phyloP scores from a whole-genome alignment of 192 early-diverging fungal species.

The Gryganskiella cystojenkinii region DNA sequence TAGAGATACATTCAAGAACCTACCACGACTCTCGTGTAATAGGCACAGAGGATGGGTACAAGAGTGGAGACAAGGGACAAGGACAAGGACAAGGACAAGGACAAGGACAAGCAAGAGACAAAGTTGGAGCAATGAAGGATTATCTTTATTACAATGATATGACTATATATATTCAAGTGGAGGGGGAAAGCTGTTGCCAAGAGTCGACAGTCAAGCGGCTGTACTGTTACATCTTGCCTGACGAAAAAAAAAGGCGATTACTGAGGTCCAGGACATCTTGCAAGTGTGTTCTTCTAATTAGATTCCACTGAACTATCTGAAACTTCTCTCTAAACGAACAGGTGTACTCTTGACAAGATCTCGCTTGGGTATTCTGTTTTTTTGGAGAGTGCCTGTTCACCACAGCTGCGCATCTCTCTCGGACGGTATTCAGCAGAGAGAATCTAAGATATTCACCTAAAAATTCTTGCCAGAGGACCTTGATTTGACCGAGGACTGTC shows the following conservation, averaged over 20 bases:
- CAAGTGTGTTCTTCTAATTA: neutral
- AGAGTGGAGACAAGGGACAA: too few relatives aligned
- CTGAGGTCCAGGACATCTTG: constrained; percentile 4
- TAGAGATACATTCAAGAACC: too few relatives aligned
- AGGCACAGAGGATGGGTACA: too few relatives aligned
- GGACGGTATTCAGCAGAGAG: neutral
- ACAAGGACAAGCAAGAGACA: too few relatives aligned
- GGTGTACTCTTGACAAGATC: neutral
- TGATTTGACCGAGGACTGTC: constrained; percentile 5
- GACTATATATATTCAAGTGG: neutral
- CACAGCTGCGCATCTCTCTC: neutral
- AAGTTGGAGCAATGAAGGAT: too few relatives aligned
- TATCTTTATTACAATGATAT: neutral
- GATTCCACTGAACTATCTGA: neutral
- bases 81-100: too few relatives aligned
- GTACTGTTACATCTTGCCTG: too few relatives aligned
- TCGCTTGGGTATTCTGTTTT: constrained; percentile 1
- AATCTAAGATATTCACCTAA: constrained; percentile 3
- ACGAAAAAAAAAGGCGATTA: constrained; percentile 4
- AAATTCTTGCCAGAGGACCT: constrained; percentile 2
- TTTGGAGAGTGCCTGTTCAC: constrained; percentile 1
- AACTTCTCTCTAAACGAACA: neutral
- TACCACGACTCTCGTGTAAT: too few relatives aligned
- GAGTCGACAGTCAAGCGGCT: too few relatives aligned
- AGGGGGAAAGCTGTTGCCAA: too few relatives aligned